Evolutionary conservation across 2,329 filamentous ascomycete species (phyloP).

Genomic region (Hymenoscyphus linearis): DNA sequence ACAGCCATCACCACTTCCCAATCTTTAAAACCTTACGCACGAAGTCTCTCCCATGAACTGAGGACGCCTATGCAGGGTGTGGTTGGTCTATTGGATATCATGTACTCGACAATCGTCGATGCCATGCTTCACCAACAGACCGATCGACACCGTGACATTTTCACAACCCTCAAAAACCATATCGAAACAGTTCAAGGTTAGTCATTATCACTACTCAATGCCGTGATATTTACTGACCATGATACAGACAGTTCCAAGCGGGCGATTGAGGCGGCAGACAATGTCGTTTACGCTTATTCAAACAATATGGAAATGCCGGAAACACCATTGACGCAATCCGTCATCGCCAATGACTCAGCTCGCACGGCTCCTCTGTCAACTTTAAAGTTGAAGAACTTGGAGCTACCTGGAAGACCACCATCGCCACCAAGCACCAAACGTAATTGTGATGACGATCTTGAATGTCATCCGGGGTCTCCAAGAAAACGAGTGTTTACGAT

Average conservation of each 20-base stretch:
- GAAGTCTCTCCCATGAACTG: slow-evolving; percentile 66
- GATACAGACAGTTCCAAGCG: slow-evolving; percentile 59
- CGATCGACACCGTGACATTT: slow-evolving; percentile 46
- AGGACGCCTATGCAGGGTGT: slow-evolving; percentile 72
- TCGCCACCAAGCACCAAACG: slow-evolving; percentile 19
- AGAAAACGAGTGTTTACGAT: slow-evolving; percentile 26
- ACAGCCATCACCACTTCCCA: slow-evolving; percentile 54
- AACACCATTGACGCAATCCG: slow-evolving; percentile 38
- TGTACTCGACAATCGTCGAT: slow-evolving; percentile 67
- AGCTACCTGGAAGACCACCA: not conserved
- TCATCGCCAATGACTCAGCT: slow-evolving; percentile 9
- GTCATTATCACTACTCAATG: slow-evolving; percentile 13
- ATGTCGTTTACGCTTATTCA: slow-evolving; percentile 70
- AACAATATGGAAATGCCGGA: slow-evolving; percentile 72
- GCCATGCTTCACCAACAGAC: slow-evolving; percentile 51
- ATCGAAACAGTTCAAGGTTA: slow-evolving; percentile 66
- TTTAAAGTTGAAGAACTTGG: not conserved
- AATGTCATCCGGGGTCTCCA: slow-evolving; percentile 22
- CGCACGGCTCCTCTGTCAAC: not conserved
- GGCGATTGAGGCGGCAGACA: slow-evolving; percentile 69
- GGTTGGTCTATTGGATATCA: slow-evolving; percentile 71
- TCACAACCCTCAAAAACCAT: slow-evolving; percentile 59
- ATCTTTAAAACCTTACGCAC: slow-evolving; percentile 66
- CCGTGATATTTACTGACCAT: slow-evolving; percentile 3
- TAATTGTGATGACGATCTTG: slow-evolving; percentile 17